A percentile compares a stretch with the other conserved stretches of the same genome.
Conservation (phyloP, 768 basidiomycete genomes). For the Suillus spraguei region DNA sequence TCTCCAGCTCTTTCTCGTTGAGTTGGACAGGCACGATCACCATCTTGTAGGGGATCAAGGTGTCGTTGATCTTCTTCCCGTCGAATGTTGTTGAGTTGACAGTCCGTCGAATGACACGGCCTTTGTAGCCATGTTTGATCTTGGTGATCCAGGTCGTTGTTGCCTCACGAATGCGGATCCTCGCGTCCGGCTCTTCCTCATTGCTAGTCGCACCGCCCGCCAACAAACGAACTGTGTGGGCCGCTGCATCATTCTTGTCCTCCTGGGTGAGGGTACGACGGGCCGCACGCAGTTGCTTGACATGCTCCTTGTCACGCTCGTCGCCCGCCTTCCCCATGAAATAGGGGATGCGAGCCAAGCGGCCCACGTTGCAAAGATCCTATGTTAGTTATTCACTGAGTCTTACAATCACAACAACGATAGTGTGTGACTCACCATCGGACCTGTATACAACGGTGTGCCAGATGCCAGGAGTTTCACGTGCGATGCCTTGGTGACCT, state of each 20-base stretch:
- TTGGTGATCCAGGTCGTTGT: not conserved
- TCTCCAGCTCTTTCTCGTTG: not conserved
- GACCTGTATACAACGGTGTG: too few relatives aligned
- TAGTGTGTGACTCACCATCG: too few relatives aligned
- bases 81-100: not conserved
- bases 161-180: not conserved
- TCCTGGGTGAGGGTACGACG: not conserved
- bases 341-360: conserved; percentile 27
- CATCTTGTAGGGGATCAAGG: too few relatives aligned
- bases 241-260: not conserved
- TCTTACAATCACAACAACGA: too few relatives aligned
- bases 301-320: conserved; percentile 23
- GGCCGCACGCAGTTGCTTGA: not conserved
- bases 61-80: conserved; percentile 6
- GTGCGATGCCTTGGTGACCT: not conserved
- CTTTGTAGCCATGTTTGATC: not conserved
- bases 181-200: not conserved
- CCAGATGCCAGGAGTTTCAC: conserved; percentile 28
- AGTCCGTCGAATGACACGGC: not conserved
- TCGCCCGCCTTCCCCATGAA: conserved; percentile 24
- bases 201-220: not conserved
- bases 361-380: too few relatives aligned
- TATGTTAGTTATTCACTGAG: too few relatives aligned
- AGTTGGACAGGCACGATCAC: too few relatives aligned
- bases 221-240: not conserved